Evolutionary conservation across 768 basidiomycete genomes (phyloP).

Genomic region (Suillus hirtellus): DNA sequence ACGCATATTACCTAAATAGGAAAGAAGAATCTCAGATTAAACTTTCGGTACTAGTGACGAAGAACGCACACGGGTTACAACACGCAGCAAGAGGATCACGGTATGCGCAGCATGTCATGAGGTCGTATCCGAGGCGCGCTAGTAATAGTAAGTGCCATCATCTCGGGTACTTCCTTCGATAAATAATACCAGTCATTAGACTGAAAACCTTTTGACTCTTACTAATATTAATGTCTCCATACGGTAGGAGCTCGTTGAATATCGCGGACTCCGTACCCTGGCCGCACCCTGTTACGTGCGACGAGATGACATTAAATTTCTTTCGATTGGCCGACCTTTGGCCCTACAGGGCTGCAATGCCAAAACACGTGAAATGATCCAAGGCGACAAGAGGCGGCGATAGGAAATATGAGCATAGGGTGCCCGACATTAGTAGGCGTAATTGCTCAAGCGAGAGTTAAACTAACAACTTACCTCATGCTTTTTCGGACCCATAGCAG

Average conservation of each 20-base stretch:
- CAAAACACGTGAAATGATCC: neutral
- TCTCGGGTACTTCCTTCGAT: neutral
- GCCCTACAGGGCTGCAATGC: neutral
- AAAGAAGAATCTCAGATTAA: constrained; percentile 33
- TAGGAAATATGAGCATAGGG: neutral
- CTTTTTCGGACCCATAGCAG: constrained; percentile 3
- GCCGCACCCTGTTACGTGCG: neutral
- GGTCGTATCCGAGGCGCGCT: neutral
- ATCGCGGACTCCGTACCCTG: neutral
- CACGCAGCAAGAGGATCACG: neutral
- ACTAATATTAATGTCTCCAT: neutral
- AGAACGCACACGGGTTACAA: constrained; percentile 3
- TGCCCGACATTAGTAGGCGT: neutral
- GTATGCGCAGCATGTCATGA: neutral
- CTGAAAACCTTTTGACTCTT: constrained; percentile 1
- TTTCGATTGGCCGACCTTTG: neutral
- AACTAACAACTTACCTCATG: constrained; percentile 3
- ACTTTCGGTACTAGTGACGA: constrained; percentile 11
- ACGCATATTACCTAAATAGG: constrained; percentile 23
- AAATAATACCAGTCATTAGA: neutral
- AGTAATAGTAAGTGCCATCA: neutral
- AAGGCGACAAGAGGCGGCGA: neutral
- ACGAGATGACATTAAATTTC: neutral
- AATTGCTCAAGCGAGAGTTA: constrained; percentile 5
- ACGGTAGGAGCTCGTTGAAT: neutral